A percentile compares a stretch with the other conserved stretches of the same genome.
These are phyloP conservation scores for Tolypocladium ophioglossoides DNA, from an alignment of 2,329 filamentous ascomycete species.

Conservation along the genomic window DNA sequence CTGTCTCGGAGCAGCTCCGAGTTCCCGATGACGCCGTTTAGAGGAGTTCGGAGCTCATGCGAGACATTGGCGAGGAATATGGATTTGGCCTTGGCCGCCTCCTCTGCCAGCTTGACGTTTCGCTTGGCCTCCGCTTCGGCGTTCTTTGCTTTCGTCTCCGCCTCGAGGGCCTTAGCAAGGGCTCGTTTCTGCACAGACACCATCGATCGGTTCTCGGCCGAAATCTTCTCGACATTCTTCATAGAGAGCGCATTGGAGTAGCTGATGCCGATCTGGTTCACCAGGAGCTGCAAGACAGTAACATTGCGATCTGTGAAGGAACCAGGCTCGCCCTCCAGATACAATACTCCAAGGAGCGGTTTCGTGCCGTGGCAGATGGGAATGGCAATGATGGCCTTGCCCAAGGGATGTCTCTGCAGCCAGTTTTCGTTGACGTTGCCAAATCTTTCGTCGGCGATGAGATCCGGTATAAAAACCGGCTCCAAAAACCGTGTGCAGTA, in stretches of 20 bases:
- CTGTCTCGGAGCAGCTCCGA: constrained; percentile 74
- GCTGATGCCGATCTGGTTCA: constrained; percentile 68
- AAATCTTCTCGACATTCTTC: constrained; percentile 66
- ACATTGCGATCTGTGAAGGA: constrained; percentile 68
- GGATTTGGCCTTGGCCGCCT: constrained; percentile 72
- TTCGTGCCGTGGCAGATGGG: constrained; percentile 66
- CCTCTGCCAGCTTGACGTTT: constrained; percentile 72
- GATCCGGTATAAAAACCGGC: constrained; percentile 61
- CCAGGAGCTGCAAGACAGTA: constrained; percentile 56
- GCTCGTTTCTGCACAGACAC: constrained; percentile 66
- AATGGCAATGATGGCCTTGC: constrained; percentile 69
- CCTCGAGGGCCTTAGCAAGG: constrained; percentile 58
- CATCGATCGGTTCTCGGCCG: constrained; percentile 69
- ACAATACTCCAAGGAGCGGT: constrained; percentile 61
- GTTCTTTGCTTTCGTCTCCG: constrained; percentile 65
- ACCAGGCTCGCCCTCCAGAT: constrained; percentile 63
- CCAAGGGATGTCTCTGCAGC: constrained; percentile 55
- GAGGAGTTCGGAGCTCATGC: constrained; percentile 70
- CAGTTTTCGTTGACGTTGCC: constrained; percentile 63
- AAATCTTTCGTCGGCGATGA: constrained; percentile 67
- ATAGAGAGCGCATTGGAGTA: constrained; percentile 58
- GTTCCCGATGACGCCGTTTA: constrained; percentile 85
- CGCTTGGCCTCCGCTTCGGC: constrained; percentile 68
- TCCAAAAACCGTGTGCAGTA: constrained; percentile 72
- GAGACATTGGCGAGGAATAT: constrained; percentile 75